Percentiles rank a stretch among this genome's conserved stretches.
These are phyloP conservation scores for Sarcodon sp. DNA, from an alignment of 768 basidiomycete species.

Conservation along the genomic window DNA sequence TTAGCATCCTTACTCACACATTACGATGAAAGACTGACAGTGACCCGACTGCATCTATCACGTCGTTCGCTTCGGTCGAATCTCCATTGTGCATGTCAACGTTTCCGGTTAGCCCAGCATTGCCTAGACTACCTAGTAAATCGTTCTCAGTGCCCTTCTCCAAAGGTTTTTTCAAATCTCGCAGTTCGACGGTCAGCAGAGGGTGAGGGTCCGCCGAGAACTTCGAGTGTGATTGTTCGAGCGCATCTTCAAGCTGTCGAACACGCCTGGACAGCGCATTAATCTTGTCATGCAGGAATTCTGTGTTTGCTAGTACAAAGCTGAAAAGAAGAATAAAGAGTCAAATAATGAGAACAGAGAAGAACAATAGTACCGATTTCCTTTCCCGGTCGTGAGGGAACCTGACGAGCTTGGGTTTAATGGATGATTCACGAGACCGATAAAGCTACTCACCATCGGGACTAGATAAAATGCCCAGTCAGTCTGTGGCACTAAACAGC, in stretches of 20 bases:
- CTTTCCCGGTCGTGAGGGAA: slow-evolving; percentile 61
- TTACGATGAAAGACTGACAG: slow-evolving; percentile 25
- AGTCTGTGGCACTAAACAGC: no score
- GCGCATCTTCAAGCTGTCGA: slow-evolving; percentile 56
- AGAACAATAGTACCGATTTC: slow-evolving; percentile 37
- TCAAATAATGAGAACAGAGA: slow-evolving; percentile 2
- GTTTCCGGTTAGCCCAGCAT: slow-evolving; percentile 32
- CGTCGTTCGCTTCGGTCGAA: slow-evolving; percentile 28
- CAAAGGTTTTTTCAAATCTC: slow-evolving; percentile 54
- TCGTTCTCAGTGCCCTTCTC: slow-evolving; percentile 16
- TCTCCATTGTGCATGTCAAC: slow-evolving; percentile 24
- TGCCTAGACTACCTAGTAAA: not conserved
- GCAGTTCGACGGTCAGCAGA: slow-evolving; percentile 44
- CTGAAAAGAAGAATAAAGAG: not conserved
- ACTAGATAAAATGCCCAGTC: not conserved
- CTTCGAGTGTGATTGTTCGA: slow-evolving; percentile 35
- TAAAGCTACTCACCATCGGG: slow-evolving; percentile 1
- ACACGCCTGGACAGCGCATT: slow-evolving; percentile 45
- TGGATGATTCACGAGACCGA: slow-evolving; percentile 3
- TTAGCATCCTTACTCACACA: slow-evolving; percentile 6
- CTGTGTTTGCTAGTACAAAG: slow-evolving; percentile 62
- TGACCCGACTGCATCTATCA: slow-evolving; percentile 47
- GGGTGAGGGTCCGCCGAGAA: slow-evolving; percentile 40
- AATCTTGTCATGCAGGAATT: slow-evolving; percentile 59
- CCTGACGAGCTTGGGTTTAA: slow-evolving; percentile 22